Evolutionary conservation across 352 stramenopile genomes (phyloP).

Genomic region (Pythium folliculosum): DNA sequence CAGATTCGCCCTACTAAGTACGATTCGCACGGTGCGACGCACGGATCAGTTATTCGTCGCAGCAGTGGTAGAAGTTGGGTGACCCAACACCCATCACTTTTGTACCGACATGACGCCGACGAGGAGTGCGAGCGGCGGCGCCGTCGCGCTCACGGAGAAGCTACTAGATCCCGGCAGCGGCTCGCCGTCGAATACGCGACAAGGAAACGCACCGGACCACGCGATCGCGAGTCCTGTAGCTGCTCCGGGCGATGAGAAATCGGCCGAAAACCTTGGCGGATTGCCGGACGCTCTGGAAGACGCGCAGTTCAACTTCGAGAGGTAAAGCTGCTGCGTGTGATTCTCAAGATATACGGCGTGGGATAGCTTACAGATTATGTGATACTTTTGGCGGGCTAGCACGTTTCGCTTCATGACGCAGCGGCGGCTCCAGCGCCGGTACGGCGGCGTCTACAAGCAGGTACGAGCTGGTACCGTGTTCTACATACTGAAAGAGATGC

Average conservation of each 20-base stretch:
- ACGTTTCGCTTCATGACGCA: slow-evolving; percentile 42
- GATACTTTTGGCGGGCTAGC: slow-evolving; percentile 14
- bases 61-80: too few relatives aligned
- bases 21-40: too few relatives aligned
- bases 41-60: too few relatives aligned
- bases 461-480: slow-evolving; percentile 22
- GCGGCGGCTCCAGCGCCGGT: slow-evolving; percentile 38
- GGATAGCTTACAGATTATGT: too few relatives aligned
- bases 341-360: too few relatives aligned
- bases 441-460: slow-evolving; percentile 44
- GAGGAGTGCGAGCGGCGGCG: background rate
- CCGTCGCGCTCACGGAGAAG: slow-evolving; percentile 15
- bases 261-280: background rate
- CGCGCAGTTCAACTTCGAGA: slow-evolving; percentile 46
- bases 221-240: background rate
- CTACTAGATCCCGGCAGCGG: background rate
- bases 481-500: background rate
- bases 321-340: slow-evolving; percentile 18
- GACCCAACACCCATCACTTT: background rate
- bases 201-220: background rate
- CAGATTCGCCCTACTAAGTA: too few relatives aligned
- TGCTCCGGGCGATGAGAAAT: slow-evolving; percentile 6
- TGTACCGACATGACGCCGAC: background rate
- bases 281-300: background rate
- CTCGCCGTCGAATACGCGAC: background rate